Evolutionary conservation across 495 filamentous ascomycete species (phyloP), one percentile per base, ranked within the genome.

Genomic region (Lasiosphaeris hirsuta): DNA sequence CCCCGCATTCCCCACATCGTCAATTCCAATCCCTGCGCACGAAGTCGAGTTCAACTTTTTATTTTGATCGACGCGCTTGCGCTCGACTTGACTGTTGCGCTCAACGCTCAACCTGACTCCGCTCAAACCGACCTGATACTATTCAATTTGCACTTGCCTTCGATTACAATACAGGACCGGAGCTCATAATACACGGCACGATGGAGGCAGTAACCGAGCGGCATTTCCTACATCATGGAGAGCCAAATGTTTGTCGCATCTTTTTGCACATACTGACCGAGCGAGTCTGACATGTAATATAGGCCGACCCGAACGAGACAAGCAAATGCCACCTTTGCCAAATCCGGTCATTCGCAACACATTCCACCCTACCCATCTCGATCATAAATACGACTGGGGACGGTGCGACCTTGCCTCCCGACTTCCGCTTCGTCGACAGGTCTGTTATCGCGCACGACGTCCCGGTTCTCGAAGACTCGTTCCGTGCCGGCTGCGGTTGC

Each of bases 401-500:
- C 68, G 64, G 39, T 70, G 76, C 38, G 74, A 81, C 13, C 69
- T 30, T 30, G 23, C 23, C 23, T 30, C 23, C 74, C 0, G 63
- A 78, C 33, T 87, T 87, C 59, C 69, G 72, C 0, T 83, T 87
- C 58, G 75, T 84, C 54, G 74, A 82, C 19, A 53, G 66, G 1
- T 76, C 75, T 4, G 57, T 79, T 7, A 65, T 81, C 11, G 58
- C 70, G 11, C 54, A 73, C 3, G 78, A 69, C 41, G 77, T 86
- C 30, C 65, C 72, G 14, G 59, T 72, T 0, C 77, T 76, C 14
- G 75, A 74, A 53, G 61, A 63, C 14, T 74, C 72, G n/a, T 84
- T 84, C 56, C 71, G 72, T 11, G 69, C 70, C n/a, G 82, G 83
- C 7, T 86, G 84, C 58, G 70, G 77, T 17, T 84, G 82, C 57